Evolutionary conservation across 805 yeast species (phyloP), one percentile per base, ranked within the genome.

Genomic region (Candida dajiaensis): DNA sequence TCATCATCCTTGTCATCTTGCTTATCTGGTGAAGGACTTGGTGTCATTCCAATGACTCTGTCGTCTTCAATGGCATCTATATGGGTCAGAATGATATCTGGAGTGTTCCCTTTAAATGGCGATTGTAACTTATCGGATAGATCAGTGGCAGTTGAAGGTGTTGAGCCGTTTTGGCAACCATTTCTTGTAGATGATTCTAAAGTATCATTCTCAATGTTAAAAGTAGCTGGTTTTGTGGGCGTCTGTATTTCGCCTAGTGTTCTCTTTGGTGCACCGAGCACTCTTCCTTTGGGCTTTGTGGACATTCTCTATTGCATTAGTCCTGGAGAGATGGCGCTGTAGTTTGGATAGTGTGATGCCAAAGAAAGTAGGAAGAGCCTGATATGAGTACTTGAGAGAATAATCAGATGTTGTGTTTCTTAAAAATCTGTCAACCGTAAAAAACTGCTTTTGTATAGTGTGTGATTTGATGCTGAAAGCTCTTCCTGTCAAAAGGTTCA

Each of bases 61-160:
- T 25, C 20, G 2, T 46, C 50, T 21, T 47, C 47, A 7, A 37
- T 15, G n/a, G 41, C 36, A 21, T 48, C 50, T 6, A 47, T 44
- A 38, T 48, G 46, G 9, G 48, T 41, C 7, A 48, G 33, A n/a
- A 48, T 49, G 19, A 49, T 47, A 44, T 49, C 52, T 25, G 52
- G 50, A 1, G 48, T 29, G 13, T 28, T 39, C 11, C 40, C 19
- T 7, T 23, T 29, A 15, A 44, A 37, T 5, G 46, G 44, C 1
- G 49, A 36, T 37, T 43, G 36, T 18, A 33, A 18, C 36, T 20
- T 21, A 29, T 19, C 22, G 22, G 22, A 20, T 20, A 21, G 7
- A 37, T 37, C 16, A 12, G 25, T 19, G 3, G 15, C 36, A 11
- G 42, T 40, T 7, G 42, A 33, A 13, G 42, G 19, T 19, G 11